Base-by-base conservation (phyloP, 2,329 filamentous ascomycete genomes). In the Stagonosporopsis vannaccii region DNA sequence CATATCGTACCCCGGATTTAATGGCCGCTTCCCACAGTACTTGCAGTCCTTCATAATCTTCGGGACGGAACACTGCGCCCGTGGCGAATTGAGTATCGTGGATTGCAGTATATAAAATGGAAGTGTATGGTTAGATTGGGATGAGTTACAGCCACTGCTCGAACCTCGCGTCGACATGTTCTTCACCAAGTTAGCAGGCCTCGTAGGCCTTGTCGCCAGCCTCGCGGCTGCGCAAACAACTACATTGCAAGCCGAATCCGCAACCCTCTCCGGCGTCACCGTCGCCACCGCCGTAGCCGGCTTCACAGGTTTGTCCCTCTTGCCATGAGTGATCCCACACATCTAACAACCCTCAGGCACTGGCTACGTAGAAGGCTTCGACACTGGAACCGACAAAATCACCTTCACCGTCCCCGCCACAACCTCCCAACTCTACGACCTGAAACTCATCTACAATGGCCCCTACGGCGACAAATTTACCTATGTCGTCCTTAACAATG, bases 351-450 rank as follows among this genome's bases (percentile, higher is more conserved):
- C 11, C 13, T n/a, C 43, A 80, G 79, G 80, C 13, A 77, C 75
- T 15, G 80, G 80, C 19, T 83, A 82, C 55, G 78, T 82, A 13
- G 77, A 78, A 33, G 76, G 79, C 30, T 82, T 82, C 62, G 79
- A 81, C 33, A 69, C 72, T 4, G 61, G 65, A 6, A 63, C 68
- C 4, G 80, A 82, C 65, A 77, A 77, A 59, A 69, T 82, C 51
- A 79, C 74, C 15, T 81, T 82, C 65, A 77, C 66, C 17, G 59
- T 82, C 33, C 70, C 69, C 46, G 74, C 72, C 52, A 66, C 62
- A 19, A 63, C 61, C 0, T 61, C 72, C 11, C 70, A 69, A 35
- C 73, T 82, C 7, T 81, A 80, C 60, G 79, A 83, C 56, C 66
- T 83, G 3, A 73, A 63, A 20, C 73, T 82, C 40, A 67, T 77